Evolutionary conservation across 345 rosid species (phyloP), one percentile per base, ranked within the genome.

Genomic region (Aegle marmelos): DNA sequence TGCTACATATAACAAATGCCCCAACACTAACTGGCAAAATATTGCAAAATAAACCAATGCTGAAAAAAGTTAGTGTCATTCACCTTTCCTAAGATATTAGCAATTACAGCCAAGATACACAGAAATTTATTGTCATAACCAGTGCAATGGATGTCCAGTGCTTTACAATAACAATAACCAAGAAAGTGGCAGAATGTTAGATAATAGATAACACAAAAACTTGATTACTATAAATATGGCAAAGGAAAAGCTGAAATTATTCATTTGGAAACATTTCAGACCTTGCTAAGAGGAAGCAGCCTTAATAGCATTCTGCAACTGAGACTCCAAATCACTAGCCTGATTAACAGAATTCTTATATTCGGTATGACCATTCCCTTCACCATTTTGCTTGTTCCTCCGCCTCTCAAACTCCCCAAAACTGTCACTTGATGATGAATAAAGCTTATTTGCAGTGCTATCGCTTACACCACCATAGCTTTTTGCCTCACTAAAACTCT

Each of bases 291-390:
- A 76, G 58, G 91, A 81, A 64, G 94, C 88, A 77, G 90, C 87
- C 76, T 82, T 89, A 28, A 89, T 86, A 68, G 90, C 91, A 82
- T 78, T 88, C 79, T 85, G 86, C 82, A 91, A 83, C 77, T 89
- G 85, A 78, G 84, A 86, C 82, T 88, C 91, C 82, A 89, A 78
- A 59, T 87, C 89, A 65, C 76, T 81, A 74, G 53, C 70, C 73
- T 31, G 75, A 72, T 76, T 80, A 22, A 50, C 82, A 57, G 81
- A 77, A 80, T 78, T 83, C 82, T 79, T 85, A 22, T 19, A 16
- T 70, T 88, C 87, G 21, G 58, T 80, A 27, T 39, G 70, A 36
- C 61, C 68, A 78, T 74, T 84, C 33, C 60, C 86, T 66, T 83
- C 82, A 62, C 53, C 80, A 69, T 24, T 83, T 76, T 70, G 85